Conservation (phyloP, 345 rosid genomes). For the Hibiscus syriacus region DNA sequence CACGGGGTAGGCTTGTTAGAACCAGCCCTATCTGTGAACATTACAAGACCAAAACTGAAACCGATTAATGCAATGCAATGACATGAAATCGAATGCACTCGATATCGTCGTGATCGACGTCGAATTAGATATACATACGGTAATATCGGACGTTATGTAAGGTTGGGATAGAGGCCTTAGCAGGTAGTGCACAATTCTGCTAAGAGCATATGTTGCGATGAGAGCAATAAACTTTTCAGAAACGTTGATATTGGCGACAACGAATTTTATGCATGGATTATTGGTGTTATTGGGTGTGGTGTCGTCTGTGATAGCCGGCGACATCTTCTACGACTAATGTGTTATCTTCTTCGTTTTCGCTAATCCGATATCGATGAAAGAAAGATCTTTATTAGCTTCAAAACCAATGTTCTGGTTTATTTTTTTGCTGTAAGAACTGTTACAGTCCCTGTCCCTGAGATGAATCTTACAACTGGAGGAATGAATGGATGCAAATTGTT, state of each 20-base stretch:
- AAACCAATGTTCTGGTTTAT: no score
- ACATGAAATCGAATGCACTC: not conserved
- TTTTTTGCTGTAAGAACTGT: not conserved
- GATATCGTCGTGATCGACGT: not conserved
- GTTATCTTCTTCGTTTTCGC: not conserved
- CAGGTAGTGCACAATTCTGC: conserved; percentile 54
- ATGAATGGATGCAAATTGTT: conserved; percentile 7
- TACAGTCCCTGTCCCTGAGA: not conserved
- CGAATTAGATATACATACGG: not conserved
- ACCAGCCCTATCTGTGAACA: conserved; percentile 56
- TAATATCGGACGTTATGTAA: conserved; percentile 34
- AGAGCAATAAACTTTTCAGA: conserved; percentile 42
- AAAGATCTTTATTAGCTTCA: not conserved
- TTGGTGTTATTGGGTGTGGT: not conserved
- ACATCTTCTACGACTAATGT: not conserved
- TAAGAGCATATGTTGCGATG: conserved; percentile 31
- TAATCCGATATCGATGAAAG: not conserved
- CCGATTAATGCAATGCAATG: not conserved
- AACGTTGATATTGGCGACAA: not conserved
- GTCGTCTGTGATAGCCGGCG: not conserved
- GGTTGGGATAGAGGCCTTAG: conserved; percentile 72
- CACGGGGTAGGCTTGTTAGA: conserved; percentile 40
- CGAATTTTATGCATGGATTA: not conserved
- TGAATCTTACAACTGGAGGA: not conserved
- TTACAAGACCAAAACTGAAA: not conserved